Evolutionary conservation across 2,329 filamentous ascomycete species (phyloP), one percentile per base, ranked within the genome.

Genomic region (Parascedosporium putredinis): DNA sequence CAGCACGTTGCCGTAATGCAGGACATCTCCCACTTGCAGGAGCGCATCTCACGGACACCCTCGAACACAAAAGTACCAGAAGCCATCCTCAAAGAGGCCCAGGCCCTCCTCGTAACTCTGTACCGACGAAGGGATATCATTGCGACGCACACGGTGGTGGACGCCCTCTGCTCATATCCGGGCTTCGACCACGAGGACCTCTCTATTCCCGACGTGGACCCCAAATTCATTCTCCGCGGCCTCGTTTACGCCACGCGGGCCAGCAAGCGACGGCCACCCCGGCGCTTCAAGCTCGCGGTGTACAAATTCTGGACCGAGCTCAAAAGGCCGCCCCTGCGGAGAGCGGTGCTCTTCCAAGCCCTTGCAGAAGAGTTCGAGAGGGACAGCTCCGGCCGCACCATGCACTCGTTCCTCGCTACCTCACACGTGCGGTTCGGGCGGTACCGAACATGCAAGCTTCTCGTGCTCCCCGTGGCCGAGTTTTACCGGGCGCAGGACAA

Each of bases 341-440:
- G 10, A 31, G 45, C 45, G 5, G 12, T 23, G 4, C 24, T 49
- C 29, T 16, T 43, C 23, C 16, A 29, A 10, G 23, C 43, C n/a
- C n/a, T 49, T 12, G 36, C 47, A 8, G 24, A 22, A 16, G 9
- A 38, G 25, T 49, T 49, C 36, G n/a, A 22, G 9, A 20, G n/a
- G 5, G 20, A 24, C 10, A 40, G 7, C 18, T 10, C 33, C 20
- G 33, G 36, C n/a, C 16, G 16, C 16, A 22, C 31, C 18, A 49
- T 49, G 14, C 34, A 49, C 24, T 31, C 33, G n/a, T 49, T 49
- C 36, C 34, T 49, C 10, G 36, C 47, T 8, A 49, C 47, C 7
- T 29, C 36, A 5, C 34, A 43, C 34, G 9, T 49, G 20, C 47
- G 43, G 20, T 43, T 49, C 25, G 47, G 47, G 20, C 7, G 47